Base-by-base conservation (phyloP, 768 basidiomycete species). In the Amanita phalloides region DNA sequence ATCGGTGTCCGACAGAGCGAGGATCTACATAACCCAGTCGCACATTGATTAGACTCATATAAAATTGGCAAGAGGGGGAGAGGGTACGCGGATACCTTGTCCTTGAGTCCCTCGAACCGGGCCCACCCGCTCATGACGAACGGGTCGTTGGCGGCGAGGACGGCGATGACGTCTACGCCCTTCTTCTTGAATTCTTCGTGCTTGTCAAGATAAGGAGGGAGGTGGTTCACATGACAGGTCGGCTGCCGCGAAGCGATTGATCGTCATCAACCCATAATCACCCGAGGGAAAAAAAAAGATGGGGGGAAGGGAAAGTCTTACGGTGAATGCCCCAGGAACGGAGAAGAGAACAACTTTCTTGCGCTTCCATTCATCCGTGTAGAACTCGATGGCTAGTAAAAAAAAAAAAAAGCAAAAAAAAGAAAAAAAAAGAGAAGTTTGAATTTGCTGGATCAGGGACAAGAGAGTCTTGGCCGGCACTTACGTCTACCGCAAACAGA, bases 301-400 rank as follows among this genome's bases (percentile, higher is more conserved):
- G 6, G 28, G 6, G 28, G 6, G 75, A 71, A 42, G 33, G 23
- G 30, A 44, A 42, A 35, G 60, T 81, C 54, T 55, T 9, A 87
- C 86, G 13, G 86, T 86, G 70, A 89, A 88, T 13, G 86, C 85
- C 43, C 88, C 88, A 14, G 87, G 88, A 32, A 89, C 85, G 52
- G 84, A 71, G 63, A 90, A 75, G 48, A 90, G 61, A 35, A 90
- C 83, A 48, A 90, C 84, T 63, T 84, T 86, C 72, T 90, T 90
- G 61, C 81, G 82, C 64, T 82, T 83, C 84, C 84, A 89, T 44
- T 76, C 72, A 53, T 80, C 70, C 25, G 78, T 86, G 36, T 65
- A 68, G 55, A 87, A 66, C 37, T 69, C 69, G 42, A 67, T 64
- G 35, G 81, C 84, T 85, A 61, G 28, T 13, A 4, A 11, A 5